These are phyloP conservation scores for Begonia masoniana DNA, from an alignment of 306 rosid genomes.

Conservation along the genomic window DNA sequence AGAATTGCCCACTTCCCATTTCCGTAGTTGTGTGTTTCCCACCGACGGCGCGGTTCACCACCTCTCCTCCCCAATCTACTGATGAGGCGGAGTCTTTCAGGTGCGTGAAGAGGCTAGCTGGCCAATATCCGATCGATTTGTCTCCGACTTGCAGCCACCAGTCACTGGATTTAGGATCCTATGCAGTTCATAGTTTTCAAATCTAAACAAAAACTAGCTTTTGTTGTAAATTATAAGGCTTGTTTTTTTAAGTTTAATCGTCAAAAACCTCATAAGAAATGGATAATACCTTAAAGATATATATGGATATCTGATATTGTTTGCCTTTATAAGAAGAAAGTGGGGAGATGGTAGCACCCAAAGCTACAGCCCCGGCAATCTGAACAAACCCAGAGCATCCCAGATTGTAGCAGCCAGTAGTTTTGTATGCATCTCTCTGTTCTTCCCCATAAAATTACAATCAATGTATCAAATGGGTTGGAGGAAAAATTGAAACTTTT, in stretches of 20 bases:
- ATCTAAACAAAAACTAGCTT: too few species aligned
- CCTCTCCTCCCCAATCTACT: slow-evolving; percentile 99
- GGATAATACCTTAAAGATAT: slow-evolving; percentile 78
- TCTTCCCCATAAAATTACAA: not conserved
- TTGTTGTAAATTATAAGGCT: too few species aligned
- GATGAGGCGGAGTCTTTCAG: slow-evolving; percentile 84
- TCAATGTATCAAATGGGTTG: not conserved
- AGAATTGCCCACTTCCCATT: slow-evolving; percentile 91
- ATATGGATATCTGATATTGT: slow-evolving; percentile 76
- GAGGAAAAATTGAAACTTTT: too few species aligned
- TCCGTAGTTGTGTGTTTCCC: slow-evolving; percentile 88
- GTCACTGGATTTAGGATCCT: slow-evolving; percentile 94
- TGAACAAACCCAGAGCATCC: slow-evolving; percentile 97
- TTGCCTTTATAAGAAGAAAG: slow-evolving; percentile 43
- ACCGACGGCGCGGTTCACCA: slow-evolving; percentile 61
- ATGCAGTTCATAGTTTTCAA: not conserved
- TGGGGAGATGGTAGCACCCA: slow-evolving; percentile 94
- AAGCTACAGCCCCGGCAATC: slow-evolving; percentile 1
- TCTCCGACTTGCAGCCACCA: slow-evolving; percentile 99
- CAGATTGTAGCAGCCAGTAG: slow-evolving; percentile 97
- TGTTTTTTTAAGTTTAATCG: too few species aligned
- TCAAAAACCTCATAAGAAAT: not conserved
- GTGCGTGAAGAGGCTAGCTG: slow-evolving; percentile 81
- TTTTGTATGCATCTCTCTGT: slow-evolving; percentile 98
- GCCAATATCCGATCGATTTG: slow-evolving; percentile 87